Conservation (phyloP, 805 yeast species). For the Saccharomycopsis sp. region DNA sequence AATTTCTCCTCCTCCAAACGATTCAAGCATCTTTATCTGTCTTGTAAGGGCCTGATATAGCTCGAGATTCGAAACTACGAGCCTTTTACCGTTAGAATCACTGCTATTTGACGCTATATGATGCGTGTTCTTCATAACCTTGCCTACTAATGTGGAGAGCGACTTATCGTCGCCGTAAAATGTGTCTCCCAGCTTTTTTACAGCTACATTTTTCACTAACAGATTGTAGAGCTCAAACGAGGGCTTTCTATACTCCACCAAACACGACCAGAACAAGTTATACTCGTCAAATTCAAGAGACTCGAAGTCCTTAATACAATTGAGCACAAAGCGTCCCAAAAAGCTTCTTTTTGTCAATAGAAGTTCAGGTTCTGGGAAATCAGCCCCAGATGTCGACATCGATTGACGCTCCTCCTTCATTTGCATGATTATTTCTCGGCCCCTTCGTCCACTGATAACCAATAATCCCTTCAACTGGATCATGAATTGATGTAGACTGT, state of each 20-base stretch:
- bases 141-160: constrained; percentile 3
- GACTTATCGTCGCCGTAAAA: constrained; percentile 18
- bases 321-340: constrained; percentile 40
- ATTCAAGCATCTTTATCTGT: constrained; percentile 48
- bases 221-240: constrained; percentile 12
- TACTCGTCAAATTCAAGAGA: constrained; percentile 43
- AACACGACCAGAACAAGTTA: constrained; percentile 36
- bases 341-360: constrained; percentile 35
- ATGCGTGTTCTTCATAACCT: constrained; percentile 10
- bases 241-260: constrained; percentile 31
- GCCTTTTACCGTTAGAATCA: constrained; percentile 11
- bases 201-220: constrained; percentile 22
- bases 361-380: constrained; percentile 20
- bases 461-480: constrained; percentile 29
- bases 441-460: constrained; percentile 32
- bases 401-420: constrained; percentile 19
- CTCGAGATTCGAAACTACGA: constrained; percentile 44
- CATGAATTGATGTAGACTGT: constrained; percentile 38
- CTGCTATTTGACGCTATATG: constrained; percentile 16
- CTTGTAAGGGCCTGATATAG: constrained; percentile 42
- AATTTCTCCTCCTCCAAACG: constrained; percentile 40
- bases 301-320: constrained; percentile 35
- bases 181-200: constrained; percentile 23
- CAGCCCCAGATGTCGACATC: constrained; percentile 13
- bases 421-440: constrained; percentile 23